phyloP scores from a whole-genome alignment of 2,329 filamentous ascomycete genomes.

The Colletotrichum sp. region DNA sequence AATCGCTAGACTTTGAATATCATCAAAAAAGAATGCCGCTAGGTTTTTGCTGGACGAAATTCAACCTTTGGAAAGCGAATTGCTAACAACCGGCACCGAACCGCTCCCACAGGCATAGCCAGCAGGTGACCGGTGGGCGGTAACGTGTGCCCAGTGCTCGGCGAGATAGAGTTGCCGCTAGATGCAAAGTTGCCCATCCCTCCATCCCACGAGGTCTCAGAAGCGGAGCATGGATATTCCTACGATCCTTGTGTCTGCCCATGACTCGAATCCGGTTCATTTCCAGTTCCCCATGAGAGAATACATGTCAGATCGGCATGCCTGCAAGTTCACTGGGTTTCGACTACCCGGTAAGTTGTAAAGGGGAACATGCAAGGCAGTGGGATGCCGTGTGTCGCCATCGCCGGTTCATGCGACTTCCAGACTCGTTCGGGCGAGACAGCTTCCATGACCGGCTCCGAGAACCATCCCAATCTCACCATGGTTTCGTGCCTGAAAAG shows the following conservation, averaged over 20 bases:
- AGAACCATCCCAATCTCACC: neutral
- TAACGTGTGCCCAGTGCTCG: neutral
- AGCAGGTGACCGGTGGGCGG: neutral
- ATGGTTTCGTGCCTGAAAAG: neutral
- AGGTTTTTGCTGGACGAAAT: too few species aligned
- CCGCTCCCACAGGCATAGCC: neutral
- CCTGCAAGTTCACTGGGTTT: neutral
- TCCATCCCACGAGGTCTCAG: neutral
- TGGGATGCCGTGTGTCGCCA: neutral
- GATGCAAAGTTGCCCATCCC: neutral
- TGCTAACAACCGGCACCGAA: neutral
- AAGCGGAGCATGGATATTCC: neutral
- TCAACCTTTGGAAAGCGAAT: neutral
- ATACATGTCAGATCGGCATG: neutral
- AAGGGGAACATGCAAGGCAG: neutral
- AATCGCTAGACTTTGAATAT: neutral
- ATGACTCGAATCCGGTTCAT: neutral
- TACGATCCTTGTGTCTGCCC: neutral
- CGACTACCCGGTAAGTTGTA: neutral
- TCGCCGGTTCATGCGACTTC: neutral
- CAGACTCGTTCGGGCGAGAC: neutral
- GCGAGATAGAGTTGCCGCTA: neutral
- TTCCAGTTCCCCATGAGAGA: neutral
- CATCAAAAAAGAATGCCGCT: too few species aligned
- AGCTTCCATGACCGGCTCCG: neutral